Base-by-base conservation (phyloP, 805 yeast species). In the Candida stauntonica region DNA sequence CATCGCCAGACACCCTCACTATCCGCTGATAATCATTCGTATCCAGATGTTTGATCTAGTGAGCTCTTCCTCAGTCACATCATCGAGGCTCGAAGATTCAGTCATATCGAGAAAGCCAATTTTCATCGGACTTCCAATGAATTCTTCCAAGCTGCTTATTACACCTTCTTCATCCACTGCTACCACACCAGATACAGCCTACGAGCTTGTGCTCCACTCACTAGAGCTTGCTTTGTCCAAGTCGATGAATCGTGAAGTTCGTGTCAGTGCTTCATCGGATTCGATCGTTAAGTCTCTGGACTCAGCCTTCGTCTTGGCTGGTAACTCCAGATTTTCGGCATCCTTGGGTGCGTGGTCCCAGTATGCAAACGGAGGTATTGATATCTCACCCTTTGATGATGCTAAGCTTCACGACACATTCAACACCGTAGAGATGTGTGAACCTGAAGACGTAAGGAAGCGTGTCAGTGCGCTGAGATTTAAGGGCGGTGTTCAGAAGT, bases 291-390 rank as follows among this genome's bases (percentile, higher is more conserved):
- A 55, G 41, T 73, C 80, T 2, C 55, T 82, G 27, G 75, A 74
- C 29, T 1, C 73, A 78, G 64, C 77, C 72, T 45, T 44, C 16
- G 64, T 79, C 3, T 51, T 79, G 12, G 69, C 74, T 39, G 88
- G 89, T 3, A 70, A 69, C 17, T 77, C 88, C 1, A 61, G 89
- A 36, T 74, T 73, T 48, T 68, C 81, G 1, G 63, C 72, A 20
- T 69, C 88, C 8, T 52, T 81, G 38, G 95, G 91, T 0, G 67
- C 75, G 7, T 86, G 94, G 94, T 55, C 75, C 0, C 73, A 81
- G 0, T 86, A 83, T 56, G 91, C 94, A 0, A 77, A 79, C 47
- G 78, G 77, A 0, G 62, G 67, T 1, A 75, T 78, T 6, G 95
- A 86, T 57, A 66, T 72, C 3, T 71, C 79, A 1, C 89, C 94